Evolutionary conservation across 495 filamentous ascomycete species (phyloP), one percentile per base, ranked within the genome.

Genomic region (Hypoxylon crocopeplum): DNA sequence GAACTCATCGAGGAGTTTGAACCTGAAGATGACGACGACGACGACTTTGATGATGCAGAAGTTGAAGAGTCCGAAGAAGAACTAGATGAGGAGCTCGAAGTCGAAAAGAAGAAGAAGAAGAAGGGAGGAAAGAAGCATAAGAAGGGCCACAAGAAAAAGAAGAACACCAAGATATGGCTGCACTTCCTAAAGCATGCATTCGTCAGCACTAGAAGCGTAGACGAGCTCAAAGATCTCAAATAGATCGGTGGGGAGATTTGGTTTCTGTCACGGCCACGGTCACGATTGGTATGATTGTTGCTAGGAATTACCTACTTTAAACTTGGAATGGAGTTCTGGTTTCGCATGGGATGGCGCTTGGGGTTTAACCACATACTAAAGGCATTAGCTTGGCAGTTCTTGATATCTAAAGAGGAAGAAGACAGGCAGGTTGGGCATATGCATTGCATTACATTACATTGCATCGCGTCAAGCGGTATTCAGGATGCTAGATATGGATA

Each of bases 181-280:
- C 79, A 87, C 7, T 97, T 97, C 68, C 71, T 95, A 13, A 71
- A 75, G 19, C 84, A 91, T 33, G 92, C 92, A 0, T 96, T 94
- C 77, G 88, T 94, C 16, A 84, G 88, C 16, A 88, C 84, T 12
- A 74, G 86, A 62, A 78, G 85, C 55, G 73, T 79, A 42, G 76
- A 86, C 22, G 86, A 92, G 19, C 62, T 89, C 25, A 72, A 77
- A 48, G 72, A 81, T 39, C 52, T 76, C 11, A 16, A 54, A 15
- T 56, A 41, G 29, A 32, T 10, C 12, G 16, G 20, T 34, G 47
- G 6, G 22, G 2, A 13, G 27, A 2, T 41, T 44, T 12, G 25
- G 5, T 29, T 29, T 29, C 25, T 29, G 5, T 29, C 10, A 29
- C 10, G 10, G 25, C 25, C 5, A 29, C 5, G 5, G 10, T 29